Conservation (phyloP, 768 basidiomycete species). For the Neoboletus magnificus region DNA sequence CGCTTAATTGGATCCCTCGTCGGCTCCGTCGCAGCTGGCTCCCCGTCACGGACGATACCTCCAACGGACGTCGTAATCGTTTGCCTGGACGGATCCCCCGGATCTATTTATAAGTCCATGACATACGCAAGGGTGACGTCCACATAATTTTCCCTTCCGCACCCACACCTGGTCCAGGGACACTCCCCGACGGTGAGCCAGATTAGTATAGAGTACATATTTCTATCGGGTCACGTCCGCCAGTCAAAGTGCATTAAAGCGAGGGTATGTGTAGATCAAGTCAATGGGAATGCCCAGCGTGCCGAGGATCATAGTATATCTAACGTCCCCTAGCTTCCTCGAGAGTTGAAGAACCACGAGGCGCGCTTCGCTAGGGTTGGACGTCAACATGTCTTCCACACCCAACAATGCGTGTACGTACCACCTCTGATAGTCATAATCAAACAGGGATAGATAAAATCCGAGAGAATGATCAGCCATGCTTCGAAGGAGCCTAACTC, state of each 20-base stretch:
- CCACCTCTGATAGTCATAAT: conserved; percentile 31
- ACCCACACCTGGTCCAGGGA: conserved; percentile 26
- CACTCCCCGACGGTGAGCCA: conserved; percentile 15
- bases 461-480: conserved; percentile 18
- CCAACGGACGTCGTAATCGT: conserved; percentile 18
- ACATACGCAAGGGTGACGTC: conserved; percentile 23
- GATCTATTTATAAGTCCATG: conserved; percentile 16
- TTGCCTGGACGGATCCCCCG: conserved; percentile 6
- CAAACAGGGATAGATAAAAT: conserved; percentile 11
- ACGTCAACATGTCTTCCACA: conserved; percentile 26
- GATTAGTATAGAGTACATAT: conserved; percentile 29
- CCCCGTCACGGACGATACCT: background rate
- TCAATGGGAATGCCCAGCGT: conserved; percentile 10
- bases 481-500: conserved; percentile 11
- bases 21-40: conserved; percentile 18
- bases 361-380: conserved; percentile 72
- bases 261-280: conserved; percentile 31
- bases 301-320: conserved; percentile 13
- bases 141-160: conserved; percentile 22
- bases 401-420: conserved; percentile 23
- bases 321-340: conserved; percentile 42
- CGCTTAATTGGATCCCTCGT: conserved; percentile 12
- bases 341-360: conserved; percentile 91
- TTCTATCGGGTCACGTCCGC: conserved; percentile 10
- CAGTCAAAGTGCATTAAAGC: conserved; percentile 22